Conservation (phyloP, 805 yeast genomes). For the Ogataea degrootiae region DNA sequence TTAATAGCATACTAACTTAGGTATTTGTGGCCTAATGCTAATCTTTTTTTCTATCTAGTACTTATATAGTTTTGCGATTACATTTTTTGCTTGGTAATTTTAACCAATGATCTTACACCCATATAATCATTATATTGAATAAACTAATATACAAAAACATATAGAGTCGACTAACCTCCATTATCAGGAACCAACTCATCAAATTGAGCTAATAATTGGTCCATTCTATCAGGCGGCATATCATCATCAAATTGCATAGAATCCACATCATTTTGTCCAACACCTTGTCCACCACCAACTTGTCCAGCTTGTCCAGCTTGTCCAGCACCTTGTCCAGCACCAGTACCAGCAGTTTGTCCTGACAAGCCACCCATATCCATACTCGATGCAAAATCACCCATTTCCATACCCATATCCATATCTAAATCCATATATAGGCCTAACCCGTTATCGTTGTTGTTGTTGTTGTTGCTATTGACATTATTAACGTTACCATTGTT, state of each 20-base stretch:
- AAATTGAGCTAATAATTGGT: slow-evolving; percentile 28
- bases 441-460: neutral
- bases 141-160: neutral
- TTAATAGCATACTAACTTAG: too few species aligned
- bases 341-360: neutral
- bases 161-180: neutral
- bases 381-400: slow-evolving; percentile 11
- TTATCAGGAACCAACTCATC: slow-evolving; percentile 26
- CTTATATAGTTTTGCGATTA: too few species aligned
- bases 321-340: neutral
- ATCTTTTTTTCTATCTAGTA: too few species aligned
- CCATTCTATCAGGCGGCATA: slow-evolving; percentile 30
- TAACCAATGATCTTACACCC: too few species aligned
- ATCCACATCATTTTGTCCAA: slow-evolving; percentile 6
- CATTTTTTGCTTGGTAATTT: too few species aligned
- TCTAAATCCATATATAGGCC: slow-evolving; percentile 2
- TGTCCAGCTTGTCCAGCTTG: neutral
- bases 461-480: neutral
- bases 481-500: neutral
- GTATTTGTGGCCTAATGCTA: too few species aligned
- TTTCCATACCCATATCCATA: slow-evolving; percentile 9
- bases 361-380: slow-evolving; percentile 3
- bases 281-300: neutral
- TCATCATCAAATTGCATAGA: slow-evolving; percentile 1
- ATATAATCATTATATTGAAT: neutral